phyloP scores from a whole-genome alignment of 1,284 basidiomycete species.

The Malassezia globosa region DNA sequence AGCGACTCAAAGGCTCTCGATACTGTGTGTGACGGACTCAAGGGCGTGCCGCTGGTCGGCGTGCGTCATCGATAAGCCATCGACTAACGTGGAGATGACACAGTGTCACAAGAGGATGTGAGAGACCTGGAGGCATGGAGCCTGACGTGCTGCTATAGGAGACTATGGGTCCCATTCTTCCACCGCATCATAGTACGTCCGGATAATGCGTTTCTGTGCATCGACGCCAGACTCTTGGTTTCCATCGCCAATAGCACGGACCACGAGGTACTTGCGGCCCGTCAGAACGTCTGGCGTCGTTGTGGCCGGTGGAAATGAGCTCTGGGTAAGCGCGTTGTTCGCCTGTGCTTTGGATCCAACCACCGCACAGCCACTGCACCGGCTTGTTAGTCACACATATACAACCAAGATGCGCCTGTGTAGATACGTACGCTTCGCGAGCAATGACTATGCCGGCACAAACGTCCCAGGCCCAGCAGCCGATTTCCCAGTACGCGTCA shows the following conservation, averaged over 20 bases:
- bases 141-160: no score
- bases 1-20: slow-evolving; percentile 34
- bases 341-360: slow-evolving; percentile 27
- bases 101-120: no score
- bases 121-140: no score
- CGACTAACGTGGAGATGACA: no score
- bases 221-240: slow-evolving; percentile 57
- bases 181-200: slow-evolving; percentile 71
- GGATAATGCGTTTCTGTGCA: slow-evolving; percentile 66
- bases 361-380: slow-evolving; percentile 23
- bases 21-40: slow-evolving; percentile 29
- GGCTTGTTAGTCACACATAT: no score
- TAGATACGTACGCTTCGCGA: slow-evolving; percentile 66
- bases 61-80: slow-evolving; percentile 14
- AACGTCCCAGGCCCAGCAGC: slow-evolving; percentile 48
- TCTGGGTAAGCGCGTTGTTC: slow-evolving; percentile 36
- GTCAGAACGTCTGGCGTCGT: slow-evolving; percentile 60
- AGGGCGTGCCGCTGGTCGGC: slow-evolving; percentile 34
- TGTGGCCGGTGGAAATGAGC: slow-evolving; percentile 49
- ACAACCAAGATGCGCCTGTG: neutral
- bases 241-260: slow-evolving; percentile 50
- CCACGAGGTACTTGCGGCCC: slow-evolving; percentile 74
- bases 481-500: slow-evolving; percentile 45
- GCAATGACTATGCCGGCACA: slow-evolving; percentile 83
- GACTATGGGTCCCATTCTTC: slow-evolving; percentile 56